phyloP scores from a whole-genome alignment of 768 basidiomycete genomes.

The Chalciporus pseudorubinellus region DNA sequence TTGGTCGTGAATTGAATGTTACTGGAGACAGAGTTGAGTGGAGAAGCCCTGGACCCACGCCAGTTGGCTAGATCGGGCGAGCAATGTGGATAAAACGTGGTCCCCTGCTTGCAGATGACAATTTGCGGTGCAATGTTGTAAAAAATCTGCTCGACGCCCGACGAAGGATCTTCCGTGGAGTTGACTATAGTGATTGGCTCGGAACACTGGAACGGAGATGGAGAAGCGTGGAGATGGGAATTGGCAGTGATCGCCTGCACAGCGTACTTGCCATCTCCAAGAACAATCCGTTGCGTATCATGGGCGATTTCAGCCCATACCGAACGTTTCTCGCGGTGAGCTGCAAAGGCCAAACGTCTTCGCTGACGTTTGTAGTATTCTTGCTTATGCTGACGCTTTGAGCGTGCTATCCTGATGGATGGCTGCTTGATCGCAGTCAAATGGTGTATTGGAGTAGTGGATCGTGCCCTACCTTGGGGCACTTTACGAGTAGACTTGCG shows the following conservation, averaged over 20 bases:
- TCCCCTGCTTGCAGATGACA: slow-evolving; percentile 35
- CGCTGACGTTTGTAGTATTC: slow-evolving; percentile 19
- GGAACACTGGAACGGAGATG: slow-evolving; percentile 20
- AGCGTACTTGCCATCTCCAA: slow-evolving; percentile 42
- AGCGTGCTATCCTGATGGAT: slow-evolving; percentile 5
- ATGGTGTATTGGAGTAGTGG: slow-evolving; percentile 20
- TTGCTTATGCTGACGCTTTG: slow-evolving; percentile 24
- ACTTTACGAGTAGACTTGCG: slow-evolving; percentile 22
- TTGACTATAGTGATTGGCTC: slow-evolving; percentile 2
- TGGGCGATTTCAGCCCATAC: slow-evolving; percentile 34
- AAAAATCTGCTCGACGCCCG: slow-evolving; percentile 4
- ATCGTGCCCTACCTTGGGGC: slow-evolving; percentile 29
- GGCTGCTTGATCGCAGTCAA: slow-evolving; percentile 28
- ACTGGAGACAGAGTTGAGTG: slow-evolving; percentile 10
- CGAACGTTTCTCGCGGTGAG: slow-evolving; percentile 26
- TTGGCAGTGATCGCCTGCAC: slow-evolving; percentile 23
- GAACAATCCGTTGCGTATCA: slow-evolving; percentile 38
- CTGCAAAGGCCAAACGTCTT: slow-evolving; percentile 19
- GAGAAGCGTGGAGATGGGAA: slow-evolving; percentile 1
- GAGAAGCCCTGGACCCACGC: slow-evolving; percentile 20
- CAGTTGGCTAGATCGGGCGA: slow-evolving; percentile 36
- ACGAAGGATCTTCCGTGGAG: slow-evolving; percentile 1
- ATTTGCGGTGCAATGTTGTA: slow-evolving; percentile 40
- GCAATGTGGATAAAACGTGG: slow-evolving; percentile 41
- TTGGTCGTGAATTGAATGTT: slow-evolving; percentile 28